Percentiles rank a stretch among this genome's conserved stretches.
Evolutionary conservation across 306 rosid genomes (phyloP).

Genomic region (Citrullus amarus): DNA sequence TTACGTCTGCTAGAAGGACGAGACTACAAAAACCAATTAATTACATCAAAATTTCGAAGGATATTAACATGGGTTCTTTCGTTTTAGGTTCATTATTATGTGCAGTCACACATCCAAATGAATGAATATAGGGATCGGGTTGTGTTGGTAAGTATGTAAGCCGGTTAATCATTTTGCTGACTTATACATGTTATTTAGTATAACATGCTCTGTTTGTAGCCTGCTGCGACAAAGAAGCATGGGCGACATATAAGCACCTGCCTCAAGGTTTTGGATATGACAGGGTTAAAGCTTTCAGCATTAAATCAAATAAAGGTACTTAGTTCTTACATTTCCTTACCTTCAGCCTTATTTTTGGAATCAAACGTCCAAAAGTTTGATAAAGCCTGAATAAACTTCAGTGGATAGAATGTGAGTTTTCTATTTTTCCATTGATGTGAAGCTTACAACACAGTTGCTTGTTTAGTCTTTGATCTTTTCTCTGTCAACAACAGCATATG

Average conservation of each 20-base stretch:
- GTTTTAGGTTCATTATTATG: constrained; percentile 70
- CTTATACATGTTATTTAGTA: neutral
- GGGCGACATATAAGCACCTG: constrained; percentile 74
- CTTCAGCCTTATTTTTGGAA: neutral
- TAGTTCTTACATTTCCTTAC: neutral
- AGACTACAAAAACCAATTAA: neutral
- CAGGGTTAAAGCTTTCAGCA: constrained; percentile 81
- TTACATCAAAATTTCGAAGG: neutral
- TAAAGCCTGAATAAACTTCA: neutral
- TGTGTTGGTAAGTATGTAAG: constrained; percentile 43
- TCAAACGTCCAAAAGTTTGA: neutral
- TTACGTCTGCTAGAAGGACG: neutral
- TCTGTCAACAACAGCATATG: neutral
- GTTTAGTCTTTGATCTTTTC: neutral
- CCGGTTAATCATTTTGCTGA: constrained; percentile 6
- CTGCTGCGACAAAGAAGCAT: constrained; percentile 52
- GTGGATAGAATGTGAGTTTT: neutral
- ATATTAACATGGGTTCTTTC: neutral
- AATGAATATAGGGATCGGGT: constrained; percentile 93
- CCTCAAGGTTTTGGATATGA: constrained; percentile 86
- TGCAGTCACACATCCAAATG: constrained; percentile 89
- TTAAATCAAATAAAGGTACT: constrained; percentile 76
- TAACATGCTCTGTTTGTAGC: constrained; percentile 34
- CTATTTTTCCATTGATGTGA: neutral
- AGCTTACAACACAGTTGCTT: neutral